Percentiles rank a stretch among this genome's conserved stretches.
Evolutionary conservation across 768 basidiomycete genomes (phyloP).

Genomic region (Boletus tylopilopsis): DNA sequence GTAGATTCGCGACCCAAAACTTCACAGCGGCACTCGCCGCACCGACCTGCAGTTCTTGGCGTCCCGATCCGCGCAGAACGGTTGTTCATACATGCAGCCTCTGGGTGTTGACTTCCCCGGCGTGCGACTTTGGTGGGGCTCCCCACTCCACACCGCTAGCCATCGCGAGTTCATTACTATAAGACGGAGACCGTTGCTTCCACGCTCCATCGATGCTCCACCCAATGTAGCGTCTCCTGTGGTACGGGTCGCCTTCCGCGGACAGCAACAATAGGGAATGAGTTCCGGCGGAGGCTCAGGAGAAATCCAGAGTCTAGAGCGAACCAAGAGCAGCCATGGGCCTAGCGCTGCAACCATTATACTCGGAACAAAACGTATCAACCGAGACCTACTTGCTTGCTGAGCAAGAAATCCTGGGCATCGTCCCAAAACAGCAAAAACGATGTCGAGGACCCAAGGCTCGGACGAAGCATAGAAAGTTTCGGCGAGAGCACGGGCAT

Average conservation of each 20-base stretch:
- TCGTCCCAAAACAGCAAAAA: not conserved
- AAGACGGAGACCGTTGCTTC: conserved; percentile 9
- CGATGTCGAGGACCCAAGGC: not conserved
- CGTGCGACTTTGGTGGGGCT: not conserved
- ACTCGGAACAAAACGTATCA: not conserved
- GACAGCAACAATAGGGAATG: not conserved
- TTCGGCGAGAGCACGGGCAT: not conserved
- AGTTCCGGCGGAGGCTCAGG: conserved; percentile 10
- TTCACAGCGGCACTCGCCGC: not conserved
- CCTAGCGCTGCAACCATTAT: conserved; percentile 2
- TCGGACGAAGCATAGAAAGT: not conserved
- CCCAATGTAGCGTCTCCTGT: not conserved
- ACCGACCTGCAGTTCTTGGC: conserved; percentile 16
- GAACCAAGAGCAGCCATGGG: not conserved
- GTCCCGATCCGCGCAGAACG: conserved; percentile 8
- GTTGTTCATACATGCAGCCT: not conserved
- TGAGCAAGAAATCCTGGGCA: not conserved
- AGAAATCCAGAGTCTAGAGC: conserved; percentile 2
- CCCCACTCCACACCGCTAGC: not conserved
- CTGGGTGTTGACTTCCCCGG: not conserved
- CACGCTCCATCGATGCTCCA: not conserved
- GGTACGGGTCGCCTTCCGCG: conserved; percentile 1
- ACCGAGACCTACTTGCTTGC: not conserved
- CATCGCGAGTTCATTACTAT: not conserved
- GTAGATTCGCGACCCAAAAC: conserved; percentile 1